Evolutionary conservation across 345 rosid species (phyloP), one percentile per base, ranked within the genome.

Genomic region (Eucalyptus tenuipes): DNA sequence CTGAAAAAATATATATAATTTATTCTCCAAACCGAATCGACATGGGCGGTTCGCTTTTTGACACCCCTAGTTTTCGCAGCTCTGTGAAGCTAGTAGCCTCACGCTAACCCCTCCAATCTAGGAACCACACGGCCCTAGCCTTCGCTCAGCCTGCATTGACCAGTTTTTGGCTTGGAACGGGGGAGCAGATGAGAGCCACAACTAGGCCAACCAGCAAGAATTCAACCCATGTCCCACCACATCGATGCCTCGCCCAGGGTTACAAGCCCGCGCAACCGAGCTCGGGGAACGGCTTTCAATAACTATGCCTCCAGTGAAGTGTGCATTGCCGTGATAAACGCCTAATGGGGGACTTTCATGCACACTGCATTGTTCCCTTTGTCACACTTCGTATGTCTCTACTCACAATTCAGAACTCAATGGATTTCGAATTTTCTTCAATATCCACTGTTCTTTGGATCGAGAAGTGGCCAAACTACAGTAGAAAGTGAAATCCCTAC

Each of bases 31-130:
- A 13, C 6, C 6, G 15, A 45, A 45, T 4, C 48, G 1, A 13
- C 48, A 12, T 49, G 5, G 14, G 14, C 15, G 9, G 50, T 49
- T 49, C 4, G 10, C 11, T 45, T 45, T 45, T 45, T 45, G 48
- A 45, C 11, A 10, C 4, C 48, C 48, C 48, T 45, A 45, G 11
- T 45, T 45, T 45, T 45, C 11, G 11, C 11, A 45, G 92, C 92
- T 92, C 92, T 90, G 91, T 93, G 89, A 93, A 85, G 33, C 94
- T 45, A 45, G 48, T 93, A 93, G 92, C 92, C 94, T 92, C 90
- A 89, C 93, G 93, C 93, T 3, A 45, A 31, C 87, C 88, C 94
- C 91, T 82, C 92, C 91, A 5, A 92, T 91, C 61, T 86, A 93
- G 7, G 50, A 49, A 14, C 50, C 50, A 13, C 50, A 49, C 48